Conservation (phyloP, 2,329 filamentous ascomycete genomes). For the Fonsecaea multimorphosa region DNA sequence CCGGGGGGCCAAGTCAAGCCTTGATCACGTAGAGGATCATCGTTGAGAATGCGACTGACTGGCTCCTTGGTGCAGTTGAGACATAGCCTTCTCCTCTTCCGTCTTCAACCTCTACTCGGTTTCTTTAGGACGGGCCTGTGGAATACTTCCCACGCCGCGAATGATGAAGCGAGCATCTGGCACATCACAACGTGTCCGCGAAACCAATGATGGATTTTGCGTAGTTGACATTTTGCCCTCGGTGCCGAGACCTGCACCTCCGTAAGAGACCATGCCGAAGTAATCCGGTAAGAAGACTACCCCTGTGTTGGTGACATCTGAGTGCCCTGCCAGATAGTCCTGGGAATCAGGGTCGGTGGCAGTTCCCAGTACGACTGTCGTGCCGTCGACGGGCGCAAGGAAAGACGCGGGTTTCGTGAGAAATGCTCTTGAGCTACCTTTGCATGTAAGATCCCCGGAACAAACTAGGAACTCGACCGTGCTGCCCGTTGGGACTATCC, state of each 20-base stretch:
- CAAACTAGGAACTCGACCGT: conserved; percentile 30
- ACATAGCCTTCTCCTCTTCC: not conserved
- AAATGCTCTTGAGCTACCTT: not conserved
- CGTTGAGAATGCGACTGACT: not conserved
- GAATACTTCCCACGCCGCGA: not conserved
- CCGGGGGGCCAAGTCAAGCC: not conserved
- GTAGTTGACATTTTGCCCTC: not conserved
- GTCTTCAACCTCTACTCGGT: not conserved
- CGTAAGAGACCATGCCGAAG: conserved; percentile 34
- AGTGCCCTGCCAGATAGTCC: not conserved
- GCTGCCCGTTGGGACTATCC: conserved; percentile 25
- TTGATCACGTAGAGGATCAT: not conserved
- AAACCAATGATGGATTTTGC: not conserved
- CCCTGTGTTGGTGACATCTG: not conserved
- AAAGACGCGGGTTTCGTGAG: not conserved
- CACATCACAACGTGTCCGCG: conserved; percentile 27
- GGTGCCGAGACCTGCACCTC: conserved; percentile 20
- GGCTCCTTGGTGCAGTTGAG: not conserved
- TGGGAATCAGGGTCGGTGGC: conserved; percentile 11
- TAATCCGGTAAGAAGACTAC: conserved; percentile 25
- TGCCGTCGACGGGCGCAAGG: not conserved
- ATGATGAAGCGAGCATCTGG: conserved; percentile 22
- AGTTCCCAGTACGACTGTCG: conserved; percentile 4
- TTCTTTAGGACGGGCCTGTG: not conserved
- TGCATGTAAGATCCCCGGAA: not conserved